Percentiles rank a stretch among this genome's conserved stretches.
These are phyloP conservation scores for Plasmodium reichenowi DNA, from an alignment of 169 alveolate species.

Conservation along the genomic window DNA sequence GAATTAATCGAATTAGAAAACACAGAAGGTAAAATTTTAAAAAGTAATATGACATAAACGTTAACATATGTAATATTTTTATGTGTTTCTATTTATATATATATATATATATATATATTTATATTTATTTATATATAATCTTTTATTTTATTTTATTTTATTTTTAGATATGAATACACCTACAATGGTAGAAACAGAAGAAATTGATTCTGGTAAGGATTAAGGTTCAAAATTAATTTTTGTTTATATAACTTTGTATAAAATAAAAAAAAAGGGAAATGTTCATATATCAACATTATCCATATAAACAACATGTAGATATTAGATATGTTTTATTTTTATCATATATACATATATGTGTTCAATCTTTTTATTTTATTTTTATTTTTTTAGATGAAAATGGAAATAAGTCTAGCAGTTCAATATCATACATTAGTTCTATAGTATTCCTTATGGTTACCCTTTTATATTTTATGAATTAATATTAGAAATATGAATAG, in stretches of 20 bases:
- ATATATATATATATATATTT: neutral
- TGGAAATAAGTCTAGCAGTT: conserved; percentile 38
- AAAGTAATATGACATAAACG: neutral
- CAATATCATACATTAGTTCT: conserved; percentile 33
- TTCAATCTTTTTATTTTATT: neutral
- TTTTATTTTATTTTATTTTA: conserved; percentile 2
- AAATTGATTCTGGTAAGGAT: conserved; percentile 30
- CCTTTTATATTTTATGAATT: conserved; percentile 17
- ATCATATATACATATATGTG: neutral
- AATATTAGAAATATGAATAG: conserved; percentile 1
- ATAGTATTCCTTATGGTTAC: conserved; percentile 7
- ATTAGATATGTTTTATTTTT: neutral
- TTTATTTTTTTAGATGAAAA: conserved; percentile 34
- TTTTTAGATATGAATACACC: conserved; percentile 9
- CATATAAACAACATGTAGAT: neutral
- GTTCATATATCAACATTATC: neutral
- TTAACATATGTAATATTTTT: neutral
- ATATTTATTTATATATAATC: neutral
- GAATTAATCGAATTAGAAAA: conserved; percentile 28
- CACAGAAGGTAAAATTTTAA: conserved; percentile 15
- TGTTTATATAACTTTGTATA: neutral
- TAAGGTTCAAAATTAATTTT: conserved; percentile 4
- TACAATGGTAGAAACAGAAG: conserved; percentile 36
- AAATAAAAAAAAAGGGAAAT: no score
- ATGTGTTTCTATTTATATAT: neutral